These are phyloP conservation scores for Nephelium lappaceum DNA, from an alignment of 345 rosid species.

Conservation along the genomic window DNA sequence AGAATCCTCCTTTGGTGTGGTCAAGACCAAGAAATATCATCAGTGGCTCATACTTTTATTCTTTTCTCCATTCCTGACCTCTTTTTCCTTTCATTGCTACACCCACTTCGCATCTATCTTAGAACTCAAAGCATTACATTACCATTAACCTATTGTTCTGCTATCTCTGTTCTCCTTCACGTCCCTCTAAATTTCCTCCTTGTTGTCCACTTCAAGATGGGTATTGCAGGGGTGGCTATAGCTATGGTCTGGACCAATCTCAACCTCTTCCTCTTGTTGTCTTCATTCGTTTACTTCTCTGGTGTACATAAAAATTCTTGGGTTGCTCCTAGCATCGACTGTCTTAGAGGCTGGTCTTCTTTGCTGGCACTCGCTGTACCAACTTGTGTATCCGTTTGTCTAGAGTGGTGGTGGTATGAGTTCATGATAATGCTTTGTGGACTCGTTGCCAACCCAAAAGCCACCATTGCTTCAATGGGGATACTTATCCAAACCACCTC, in stretches of 20 bases:
- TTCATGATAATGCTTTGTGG: conserved; percentile 92
- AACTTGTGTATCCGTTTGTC: conserved; percentile 87
- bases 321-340: conserved; percentile 77
- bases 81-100: conserved; percentile 84
- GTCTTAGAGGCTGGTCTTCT: conserved; percentile 85
- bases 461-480: conserved; percentile 96
- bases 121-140: conserved; percentile 86
- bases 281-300: conserved; percentile 70
- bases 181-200: conserved; percentile 79
- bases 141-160: conserved; percentile 87
- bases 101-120: conserved; percentile 86
- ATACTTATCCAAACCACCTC: conserved; percentile 92
- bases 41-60: conserved; percentile 74
- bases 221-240: conserved; percentile 83
- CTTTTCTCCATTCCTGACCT: conserved; percentile 89
- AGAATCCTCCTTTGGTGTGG: conserved; percentile 76
- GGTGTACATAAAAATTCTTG: conserved; percentile 74
- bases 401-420: conserved; percentile 99
- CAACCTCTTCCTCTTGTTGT: conserved; percentile 67
- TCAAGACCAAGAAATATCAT: conserved; percentile 76
- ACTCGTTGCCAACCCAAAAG: conserved; percentile 75
- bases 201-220: conserved; percentile 76
- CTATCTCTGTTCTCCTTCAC: conserved; percentile 79
- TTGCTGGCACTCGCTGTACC: conserved; percentile 87
- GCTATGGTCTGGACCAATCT: conserved; percentile 92